These are phyloP conservation scores for Alternaria incomplexa DNA, from an alignment of 2,329 filamentous ascomycete genomes.

Conservation along the genomic window DNA sequence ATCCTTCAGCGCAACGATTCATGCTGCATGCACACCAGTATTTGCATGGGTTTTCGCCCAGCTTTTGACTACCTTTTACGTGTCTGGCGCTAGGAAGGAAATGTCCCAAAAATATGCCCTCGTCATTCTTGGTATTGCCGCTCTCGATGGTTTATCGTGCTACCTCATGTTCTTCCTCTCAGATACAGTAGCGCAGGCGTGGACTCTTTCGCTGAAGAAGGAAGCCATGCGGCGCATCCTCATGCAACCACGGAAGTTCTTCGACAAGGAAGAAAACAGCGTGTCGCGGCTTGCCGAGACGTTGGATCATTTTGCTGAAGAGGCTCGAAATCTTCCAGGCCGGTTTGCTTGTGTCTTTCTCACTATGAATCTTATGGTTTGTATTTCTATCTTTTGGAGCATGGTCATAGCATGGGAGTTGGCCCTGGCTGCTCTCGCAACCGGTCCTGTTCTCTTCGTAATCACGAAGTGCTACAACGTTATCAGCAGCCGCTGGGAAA, in stretches of 20 bases:
- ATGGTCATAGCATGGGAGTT: constrained; percentile 78
- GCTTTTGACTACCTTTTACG: constrained; percentile 73
- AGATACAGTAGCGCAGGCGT: constrained; percentile 73
- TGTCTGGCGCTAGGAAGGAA: constrained; percentile 55
- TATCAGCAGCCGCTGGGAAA: constrained; percentile 75
- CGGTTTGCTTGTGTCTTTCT: constrained; percentile 76
- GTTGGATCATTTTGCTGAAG: constrained; percentile 82
- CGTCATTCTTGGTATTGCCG: constrained; percentile 70
- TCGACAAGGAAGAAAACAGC: constrained; percentile 71
- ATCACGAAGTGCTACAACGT: constrained; percentile 70
- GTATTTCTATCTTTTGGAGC: constrained; percentile 76
- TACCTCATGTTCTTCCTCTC: constrained; percentile 74
- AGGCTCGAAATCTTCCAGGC: constrained; percentile 82
- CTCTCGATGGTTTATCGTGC: constrained; percentile 68
- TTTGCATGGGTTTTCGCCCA: constrained; percentile 80
- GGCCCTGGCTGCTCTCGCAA: constrained; percentile 75
- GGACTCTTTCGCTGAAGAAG: constrained; percentile 75
- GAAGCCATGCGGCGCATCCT: constrained; percentile 74
- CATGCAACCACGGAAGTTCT: constrained; percentile 79
- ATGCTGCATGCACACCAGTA: constrained; percentile 71
- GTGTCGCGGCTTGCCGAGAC: constrained; percentile 69
- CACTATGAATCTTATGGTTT: constrained; percentile 70
- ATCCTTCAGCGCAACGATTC: constrained; percentile 65
- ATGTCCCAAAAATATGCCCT: constrained; percentile 71
- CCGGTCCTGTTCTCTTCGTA: constrained; percentile 69